Conservation (phyloP, 202 grass and related monocot species). For the Musa balbisiana region DNA sequence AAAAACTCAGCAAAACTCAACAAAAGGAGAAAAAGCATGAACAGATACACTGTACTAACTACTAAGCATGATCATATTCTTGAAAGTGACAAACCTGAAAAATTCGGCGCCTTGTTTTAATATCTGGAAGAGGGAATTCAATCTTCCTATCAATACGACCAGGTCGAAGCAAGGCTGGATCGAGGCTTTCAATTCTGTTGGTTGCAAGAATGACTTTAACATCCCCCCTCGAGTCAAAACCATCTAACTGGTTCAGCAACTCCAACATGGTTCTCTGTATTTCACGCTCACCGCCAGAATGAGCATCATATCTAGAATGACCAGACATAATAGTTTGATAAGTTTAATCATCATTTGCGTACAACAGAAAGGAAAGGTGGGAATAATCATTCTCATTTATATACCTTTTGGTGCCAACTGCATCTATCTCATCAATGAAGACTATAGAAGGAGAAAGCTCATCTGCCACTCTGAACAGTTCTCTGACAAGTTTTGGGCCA, state of each 20-base stretch:
- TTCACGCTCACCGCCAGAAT: slow-evolving; percentile 93
- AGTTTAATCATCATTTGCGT: neutral
- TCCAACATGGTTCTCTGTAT: slow-evolving; percentile 96
- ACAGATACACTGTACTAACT: neutral
- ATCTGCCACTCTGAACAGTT: slow-evolving; percentile 89
- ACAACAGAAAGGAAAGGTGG: neutral
- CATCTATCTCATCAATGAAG: slow-evolving; percentile 96
- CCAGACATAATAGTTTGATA: neutral
- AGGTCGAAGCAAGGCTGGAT: slow-evolving; percentile 85
- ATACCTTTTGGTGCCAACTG: slow-evolving; percentile 91
- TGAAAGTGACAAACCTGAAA: slow-evolving; percentile 41
- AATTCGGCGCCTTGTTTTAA: slow-evolving; percentile 78
- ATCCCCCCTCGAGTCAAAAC: slow-evolving; percentile 90
- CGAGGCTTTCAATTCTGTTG: slow-evolving; percentile 86
- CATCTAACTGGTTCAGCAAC: slow-evolving; percentile 85
- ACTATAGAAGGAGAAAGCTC: slow-evolving; percentile 90
- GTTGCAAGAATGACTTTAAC: slow-evolving; percentile 98
- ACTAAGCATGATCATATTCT: neutral
- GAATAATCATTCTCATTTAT: neutral
- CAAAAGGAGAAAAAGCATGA: neutral
- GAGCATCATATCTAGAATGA: slow-evolving; percentile 74
- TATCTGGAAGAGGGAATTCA: slow-evolving; percentile 91
- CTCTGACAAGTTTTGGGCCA: slow-evolving; percentile 85
- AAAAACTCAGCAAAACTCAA: neutral
- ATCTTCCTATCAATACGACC: slow-evolving; percentile 91